phyloP scores from a whole-genome alignment of 164 flowering plant species.

The Dillenia suffruticosa region DNA sequence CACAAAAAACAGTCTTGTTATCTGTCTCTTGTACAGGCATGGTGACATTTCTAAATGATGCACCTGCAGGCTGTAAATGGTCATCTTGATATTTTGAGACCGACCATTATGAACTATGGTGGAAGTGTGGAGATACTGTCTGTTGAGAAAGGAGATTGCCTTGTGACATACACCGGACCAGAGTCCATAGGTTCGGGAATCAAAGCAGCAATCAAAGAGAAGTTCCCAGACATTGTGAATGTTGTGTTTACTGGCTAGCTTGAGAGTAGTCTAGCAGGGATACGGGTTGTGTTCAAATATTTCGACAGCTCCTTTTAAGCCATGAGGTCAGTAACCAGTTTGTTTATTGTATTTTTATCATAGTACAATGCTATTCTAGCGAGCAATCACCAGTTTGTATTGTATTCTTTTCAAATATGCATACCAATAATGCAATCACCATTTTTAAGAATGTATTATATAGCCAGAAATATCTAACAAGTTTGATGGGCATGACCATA shows the following conservation, averaged over 20 bases:
- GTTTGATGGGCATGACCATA: too few relatives aligned
- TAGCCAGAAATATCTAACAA: too few relatives aligned
- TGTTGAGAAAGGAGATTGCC: slow-evolving; percentile 62
- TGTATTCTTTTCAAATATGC: too few relatives aligned
- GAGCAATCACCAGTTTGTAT: too few relatives aligned
- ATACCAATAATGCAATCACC: too few relatives aligned
- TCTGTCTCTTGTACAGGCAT: too few relatives aligned
- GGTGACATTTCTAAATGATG: neutral
- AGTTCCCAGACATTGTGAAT: slow-evolving; percentile 72
- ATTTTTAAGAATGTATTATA: too few relatives aligned
- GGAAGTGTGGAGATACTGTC: slow-evolving; percentile 84
- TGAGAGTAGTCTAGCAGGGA: neutral
- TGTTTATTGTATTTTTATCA: neutral
- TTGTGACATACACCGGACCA: slow-evolving; percentile 69
- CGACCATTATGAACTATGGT: slow-evolving; percentile 86
- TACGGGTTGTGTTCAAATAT: neutral
- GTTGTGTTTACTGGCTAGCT: slow-evolving; percentile 46
- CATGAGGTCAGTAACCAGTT: neutral
- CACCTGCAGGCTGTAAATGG: slow-evolving; percentile 66
- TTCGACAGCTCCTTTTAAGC: neutral
- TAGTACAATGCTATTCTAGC: too few relatives aligned
- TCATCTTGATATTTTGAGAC: slow-evolving; percentile 83
- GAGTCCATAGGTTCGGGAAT: slow-evolving; percentile 90
- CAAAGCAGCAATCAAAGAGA: slow-evolving; percentile 95
- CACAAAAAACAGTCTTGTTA: too few relatives aligned